Conservation (phyloP, 441 rosid species). For the Erodium texanum region DNA sequence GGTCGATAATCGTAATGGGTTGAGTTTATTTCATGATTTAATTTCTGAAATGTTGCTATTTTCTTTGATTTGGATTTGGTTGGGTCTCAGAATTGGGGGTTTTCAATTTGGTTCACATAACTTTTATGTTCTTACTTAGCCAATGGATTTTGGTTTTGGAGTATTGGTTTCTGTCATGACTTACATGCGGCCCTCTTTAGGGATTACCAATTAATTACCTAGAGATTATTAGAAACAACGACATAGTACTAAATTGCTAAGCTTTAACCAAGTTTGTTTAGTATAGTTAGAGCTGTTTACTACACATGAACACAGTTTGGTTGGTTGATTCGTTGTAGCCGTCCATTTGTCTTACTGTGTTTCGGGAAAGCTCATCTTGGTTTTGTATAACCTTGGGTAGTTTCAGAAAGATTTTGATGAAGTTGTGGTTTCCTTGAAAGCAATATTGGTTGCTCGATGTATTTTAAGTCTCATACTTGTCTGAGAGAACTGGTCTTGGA, state of each 20-base stretch:
- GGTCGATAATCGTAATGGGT: neutral
- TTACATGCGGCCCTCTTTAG: no score
- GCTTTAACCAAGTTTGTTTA: neutral
- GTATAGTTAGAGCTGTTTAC: neutral
- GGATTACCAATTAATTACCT: no score
- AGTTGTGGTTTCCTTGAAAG: neutral
- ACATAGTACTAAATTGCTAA: no score
- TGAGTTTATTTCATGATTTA: constrained; percentile 4
- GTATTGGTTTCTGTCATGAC: no score
- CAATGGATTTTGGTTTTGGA: no score
- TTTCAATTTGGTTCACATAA: neutral
- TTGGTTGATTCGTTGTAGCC: neutral
- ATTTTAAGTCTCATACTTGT: neutral
- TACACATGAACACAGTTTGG: no score
- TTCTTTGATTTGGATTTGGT: neutral
- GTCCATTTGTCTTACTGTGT: no score
- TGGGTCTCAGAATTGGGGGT: neutral
- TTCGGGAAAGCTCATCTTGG: neutral
- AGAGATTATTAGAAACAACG: no score
- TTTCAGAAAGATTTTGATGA: neutral
- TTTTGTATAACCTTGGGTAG: neutral
- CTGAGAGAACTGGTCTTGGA: neutral
- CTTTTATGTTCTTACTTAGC: no score
- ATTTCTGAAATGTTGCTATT: neutral
- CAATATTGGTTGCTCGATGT: neutral